Base-by-base conservation (phyloP, 2,329 filamentous ascomycete genomes). In the Blumeriella jaapii region DNA sequence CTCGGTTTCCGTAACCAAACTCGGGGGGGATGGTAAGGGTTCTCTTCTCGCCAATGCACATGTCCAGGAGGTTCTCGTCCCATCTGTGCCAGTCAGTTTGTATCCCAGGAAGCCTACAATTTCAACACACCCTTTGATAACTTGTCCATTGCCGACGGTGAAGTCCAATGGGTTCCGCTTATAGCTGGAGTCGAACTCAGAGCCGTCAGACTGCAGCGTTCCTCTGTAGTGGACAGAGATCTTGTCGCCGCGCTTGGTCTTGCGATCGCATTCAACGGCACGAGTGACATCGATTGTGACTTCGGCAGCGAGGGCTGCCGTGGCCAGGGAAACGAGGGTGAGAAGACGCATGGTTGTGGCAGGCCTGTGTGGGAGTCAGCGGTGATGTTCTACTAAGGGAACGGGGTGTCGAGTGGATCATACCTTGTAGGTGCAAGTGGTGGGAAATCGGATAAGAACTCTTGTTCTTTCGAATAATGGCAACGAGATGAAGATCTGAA, bases 1-100 rank as follows among this genome's bases (percentile, higher is more conserved):
- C 68, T 35, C 75, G 69, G 44, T 79, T 64, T 32, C 91, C 91
- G 60, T 96, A 98, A 30, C 75, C 91, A 55, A 80, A 65, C 55
- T 78, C 74, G 13, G 89, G 84, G n/a, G 86, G 85, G 38, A 98
- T 91, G 13, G 80, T 95, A 59, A 98, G 63, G 36, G 74, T 89
- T 50, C 81, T 74, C 68, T 87, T 89, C 68, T 96, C 89, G 44
- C 91, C 89, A 50, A 93, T 81, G 62, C 91, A 96, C 87, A 96
- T 95, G 55, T 83, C 83, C 35, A 91, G 52, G 24, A 96, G 70
- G 31, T 89, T 89, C 56, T 93, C 62, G 52, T 96, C 89, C 89
- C 87, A 95, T 55, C 78, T 83, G 43, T 13, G 9, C 20, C 12
- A 14, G 25, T 40, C 24, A 40, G 36, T 22, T 14, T 9, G 23